Conservation (phyloP, 495 filamentous ascomycete genomes). For the Xylaria curta region DNA sequence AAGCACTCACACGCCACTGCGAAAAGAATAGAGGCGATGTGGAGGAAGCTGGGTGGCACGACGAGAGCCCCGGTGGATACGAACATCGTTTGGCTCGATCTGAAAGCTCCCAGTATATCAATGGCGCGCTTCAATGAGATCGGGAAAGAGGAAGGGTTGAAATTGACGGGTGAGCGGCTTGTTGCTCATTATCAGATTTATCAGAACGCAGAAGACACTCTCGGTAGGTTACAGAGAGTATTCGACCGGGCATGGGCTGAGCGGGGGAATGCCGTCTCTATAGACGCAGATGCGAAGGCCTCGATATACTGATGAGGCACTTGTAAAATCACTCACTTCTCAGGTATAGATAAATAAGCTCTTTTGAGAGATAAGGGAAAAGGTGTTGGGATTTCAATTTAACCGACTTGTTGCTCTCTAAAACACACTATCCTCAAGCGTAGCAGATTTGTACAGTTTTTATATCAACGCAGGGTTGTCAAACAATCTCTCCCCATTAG, state of each 20-base stretch:
- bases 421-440: too few relatives aligned
- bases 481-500: too few relatives aligned
- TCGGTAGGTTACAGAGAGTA: not conserved
- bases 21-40: conserved; percentile 66
- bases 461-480: too few relatives aligned
- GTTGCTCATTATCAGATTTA: conserved; percentile 69
- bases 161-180: conserved; percentile 57
- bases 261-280: not conserved
- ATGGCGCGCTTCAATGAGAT: conserved; percentile 54
- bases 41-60: conserved; percentile 68
- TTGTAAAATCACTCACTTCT: too few relatives aligned
- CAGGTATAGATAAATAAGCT: too few relatives aligned
- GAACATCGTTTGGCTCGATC: conserved; percentile 93
- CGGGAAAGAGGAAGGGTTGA: conserved; percentile 61
- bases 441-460: too few relatives aligned
- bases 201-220: not conserved
- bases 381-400: not conserved
- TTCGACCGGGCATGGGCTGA: not conserved
- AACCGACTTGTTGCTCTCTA: not conserved
- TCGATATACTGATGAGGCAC: not conserved
- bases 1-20: conserved; percentile 48
- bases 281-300: not conserved
- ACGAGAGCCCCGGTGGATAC: conserved; percentile 72
- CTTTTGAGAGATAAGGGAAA: not conserved
- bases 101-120: conserved; percentile 59